Base-by-base conservation (phyloP, 345 rosid species). In the Euclidium syriacum region DNA sequence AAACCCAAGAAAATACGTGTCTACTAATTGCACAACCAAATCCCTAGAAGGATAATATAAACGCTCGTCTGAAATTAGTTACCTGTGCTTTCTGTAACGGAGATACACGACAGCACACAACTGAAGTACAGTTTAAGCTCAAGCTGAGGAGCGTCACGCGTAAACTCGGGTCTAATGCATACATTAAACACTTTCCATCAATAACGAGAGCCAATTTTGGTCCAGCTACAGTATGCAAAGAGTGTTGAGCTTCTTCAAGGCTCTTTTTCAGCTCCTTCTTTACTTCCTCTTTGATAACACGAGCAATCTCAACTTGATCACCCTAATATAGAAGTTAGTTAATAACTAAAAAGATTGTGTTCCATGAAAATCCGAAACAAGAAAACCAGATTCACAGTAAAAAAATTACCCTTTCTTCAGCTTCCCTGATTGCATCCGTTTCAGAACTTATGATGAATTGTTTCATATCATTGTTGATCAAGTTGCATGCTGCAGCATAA, bases 31-130 rank as follows among this genome's bases (percentile, higher is more conserved):
- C 11, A 5, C 41, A 36, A 65, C 33, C 38, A 64, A 34, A 42
- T 16, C 25, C 65, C 23, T 18, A 32, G 15, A 40, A 65, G 5
- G 12, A 41, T 16, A 51, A 36, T 32, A 26, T 23, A 34, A 7
- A 65, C 19, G 27, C 14, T 53, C 16, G 22, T 29, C 39, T 30
- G 17, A 30, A 59, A 41, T 7, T 18, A 3, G 20, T 24, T 55
- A 94, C 99, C 95, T 94, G 99, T 53, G 99, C 99, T 77, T 94
- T 94, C 81, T 94, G 99, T 54, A 94, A 73, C 32, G 99, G 99
- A 71, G 99, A 94, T 70, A 94, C 99, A 55, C 99, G 90, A 64
- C 99, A 94, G 79, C 99, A 94, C 68, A 90, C 96, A 61, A 94
- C 99, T 53, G 99, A 87, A 71, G 77, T 77, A 67, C 99, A 94